These are phyloP conservation scores for Coniochaeta sp. DNA, from an alignment of 2,329 filamentous ascomycete genomes.

Conservation along the genomic window DNA sequence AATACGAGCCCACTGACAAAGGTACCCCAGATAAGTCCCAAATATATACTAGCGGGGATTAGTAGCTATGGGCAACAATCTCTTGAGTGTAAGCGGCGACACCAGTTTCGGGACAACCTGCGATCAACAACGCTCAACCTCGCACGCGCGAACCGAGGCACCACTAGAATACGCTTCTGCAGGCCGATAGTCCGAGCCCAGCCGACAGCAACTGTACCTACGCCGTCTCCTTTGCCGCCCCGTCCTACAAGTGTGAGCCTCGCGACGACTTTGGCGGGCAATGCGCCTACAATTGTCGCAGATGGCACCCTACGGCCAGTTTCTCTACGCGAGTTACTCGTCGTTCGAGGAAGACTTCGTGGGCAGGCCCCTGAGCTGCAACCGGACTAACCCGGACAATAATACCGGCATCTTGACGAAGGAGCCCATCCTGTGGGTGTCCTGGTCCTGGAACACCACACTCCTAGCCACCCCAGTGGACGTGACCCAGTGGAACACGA, in stretches of 20 bases:
- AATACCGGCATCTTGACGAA: conserved; percentile 7
- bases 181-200: conserved; percentile 7
- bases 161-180: too few species aligned
- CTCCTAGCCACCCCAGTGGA: conserved; percentile 1
- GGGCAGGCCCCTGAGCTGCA: conserved; percentile 8
- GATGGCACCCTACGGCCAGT: conserved; percentile 5
- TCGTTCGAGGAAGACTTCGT: conserved; percentile 8
- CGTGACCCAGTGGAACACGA: conserved; percentile 2
- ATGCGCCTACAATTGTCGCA: conserved; percentile 5
- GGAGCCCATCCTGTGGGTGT: conserved; percentile 9
- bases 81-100: too few species aligned
- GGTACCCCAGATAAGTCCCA: too few species aligned
- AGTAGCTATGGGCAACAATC: too few species aligned
- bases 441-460: conserved; percentile 6
- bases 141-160: too few species aligned
- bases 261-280: conserved; percentile 9
- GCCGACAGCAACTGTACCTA: conserved; percentile 9
- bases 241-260: conserved; percentile 9
- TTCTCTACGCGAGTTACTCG: conserved; percentile 10
- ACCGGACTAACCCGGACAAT: conserved; percentile 4
- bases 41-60: too few species aligned
- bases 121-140: too few species aligned
- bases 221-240: conserved; percentile 4
- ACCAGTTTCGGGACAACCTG: too few species aligned
- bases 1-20: too few species aligned